These are phyloP conservation scores for Wolfiporia cocos DNA, from an alignment of 1,284 basidiomycete genomes.

Conservation along the genomic window DNA sequence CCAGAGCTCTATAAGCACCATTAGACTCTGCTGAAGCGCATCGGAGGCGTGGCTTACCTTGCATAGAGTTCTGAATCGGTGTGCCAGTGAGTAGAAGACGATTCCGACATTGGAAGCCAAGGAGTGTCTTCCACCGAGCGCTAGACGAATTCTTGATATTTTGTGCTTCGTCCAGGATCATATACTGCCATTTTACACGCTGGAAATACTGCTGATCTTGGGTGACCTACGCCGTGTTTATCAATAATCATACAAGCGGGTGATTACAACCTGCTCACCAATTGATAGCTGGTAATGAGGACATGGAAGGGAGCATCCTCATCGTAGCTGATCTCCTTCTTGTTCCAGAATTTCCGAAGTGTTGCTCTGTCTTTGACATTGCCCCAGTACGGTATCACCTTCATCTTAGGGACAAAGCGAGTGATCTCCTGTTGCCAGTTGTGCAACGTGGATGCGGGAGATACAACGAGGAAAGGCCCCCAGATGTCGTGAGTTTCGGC, in stretches of 20 bases:
- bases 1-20: constrained; percentile 81
- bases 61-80: constrained; percentile 99
- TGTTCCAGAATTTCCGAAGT: constrained; percentile 96
- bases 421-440: constrained; percentile 99
- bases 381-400: constrained; percentile 98
- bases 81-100: constrained; percentile 94
- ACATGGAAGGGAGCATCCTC: constrained; percentile 97
- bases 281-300: constrained; percentile 95
- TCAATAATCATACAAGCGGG: background rate
- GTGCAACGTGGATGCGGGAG: constrained; percentile 95
- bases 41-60: constrained; percentile 60
- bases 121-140: constrained; percentile 95
- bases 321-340: constrained; percentile 95
- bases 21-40: constrained; percentile 6
- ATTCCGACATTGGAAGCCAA: constrained; percentile 96
- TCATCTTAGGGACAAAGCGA: constrained; percentile 91
- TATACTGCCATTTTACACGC: constrained; percentile 99
- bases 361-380: constrained; percentile 95
- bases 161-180: constrained; percentile 99
- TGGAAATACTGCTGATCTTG: constrained; percentile 99
- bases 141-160: constrained; percentile 99
- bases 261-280: constrained; percentile 47
- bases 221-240: constrained; percentile 59
- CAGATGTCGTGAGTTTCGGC: constrained; percentile 98
- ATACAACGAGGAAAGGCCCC: constrained; percentile 99